Evolutionary conservation across 225 moss, liverwort and hornwort species (phyloP).

Genomic region (Polytrichum formosum): DNA sequence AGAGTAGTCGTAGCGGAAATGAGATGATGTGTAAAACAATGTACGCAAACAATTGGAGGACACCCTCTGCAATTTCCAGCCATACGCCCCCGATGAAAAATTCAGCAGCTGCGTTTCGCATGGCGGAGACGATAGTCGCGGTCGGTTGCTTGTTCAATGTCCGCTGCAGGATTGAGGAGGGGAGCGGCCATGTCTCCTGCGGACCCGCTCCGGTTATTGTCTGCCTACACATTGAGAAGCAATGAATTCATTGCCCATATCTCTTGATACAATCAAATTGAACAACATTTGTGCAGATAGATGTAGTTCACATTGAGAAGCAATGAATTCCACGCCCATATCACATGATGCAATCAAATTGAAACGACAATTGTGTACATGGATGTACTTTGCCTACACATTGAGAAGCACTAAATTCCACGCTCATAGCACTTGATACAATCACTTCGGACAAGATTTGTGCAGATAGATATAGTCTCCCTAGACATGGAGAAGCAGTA

Average conservation of each 20-base stretch:
- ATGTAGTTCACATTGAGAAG: too few relatives aligned
- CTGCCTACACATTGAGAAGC: slow-evolving; percentile 41
- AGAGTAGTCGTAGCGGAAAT: slow-evolving; percentile 13
- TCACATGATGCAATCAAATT: neutral
- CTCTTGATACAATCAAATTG: too few relatives aligned
- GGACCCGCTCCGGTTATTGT: slow-evolving; percentile 13
- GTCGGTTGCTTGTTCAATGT: slow-evolving; percentile 13
- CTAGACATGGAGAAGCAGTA: too few relatives aligned
- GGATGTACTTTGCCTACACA: too few relatives aligned
- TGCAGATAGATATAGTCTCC: too few relatives aligned
- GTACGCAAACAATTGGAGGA: slow-evolving; percentile 24
- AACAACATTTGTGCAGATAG: too few relatives aligned
- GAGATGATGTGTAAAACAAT: slow-evolving; percentile 31
- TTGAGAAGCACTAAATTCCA: too few relatives aligned
- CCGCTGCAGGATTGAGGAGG: slow-evolving; percentile 23
- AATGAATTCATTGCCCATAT: neutral
- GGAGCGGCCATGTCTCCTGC: slow-evolving; percentile 13
- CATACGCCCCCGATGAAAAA: slow-evolving; percentile 27
- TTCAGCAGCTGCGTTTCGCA: slow-evolving; percentile 40
- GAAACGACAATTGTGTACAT: neutral
- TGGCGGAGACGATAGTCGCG: slow-evolving; percentile 31
- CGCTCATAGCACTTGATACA: too few relatives aligned
- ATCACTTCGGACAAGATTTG: too few relatives aligned
- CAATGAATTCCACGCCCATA: neutral
- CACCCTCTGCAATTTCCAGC: slow-evolving; percentile 14